Conservation (phyloP, 176 grass and related monocot species). For the Canna indica region DNA sequence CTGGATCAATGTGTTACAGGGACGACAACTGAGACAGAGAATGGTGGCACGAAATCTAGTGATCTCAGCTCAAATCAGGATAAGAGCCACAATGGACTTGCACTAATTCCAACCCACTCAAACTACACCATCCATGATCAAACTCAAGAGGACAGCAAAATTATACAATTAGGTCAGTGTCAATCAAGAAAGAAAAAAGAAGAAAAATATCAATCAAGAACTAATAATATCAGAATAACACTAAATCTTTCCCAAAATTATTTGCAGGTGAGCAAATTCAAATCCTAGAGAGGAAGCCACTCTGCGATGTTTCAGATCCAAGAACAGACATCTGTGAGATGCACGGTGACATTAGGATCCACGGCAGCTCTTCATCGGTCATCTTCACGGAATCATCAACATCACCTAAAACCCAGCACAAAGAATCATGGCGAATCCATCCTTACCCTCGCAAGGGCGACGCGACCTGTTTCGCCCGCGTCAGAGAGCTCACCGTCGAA, state of each 20-base stretch:
- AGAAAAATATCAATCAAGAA: too few relatives aligned
- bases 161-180: not conserved
- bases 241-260: not conserved
- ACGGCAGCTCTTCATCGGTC: constrained; percentile 39
- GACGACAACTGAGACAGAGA: not conserved
- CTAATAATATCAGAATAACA: not conserved
- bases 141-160: not conserved
- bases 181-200: too few relatives aligned
- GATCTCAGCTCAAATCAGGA: not conserved
- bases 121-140: not conserved
- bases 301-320: constrained; percentile 63
- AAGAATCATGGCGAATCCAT: constrained; percentile 34
- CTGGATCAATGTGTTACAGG: not conserved
- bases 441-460: constrained; percentile 39
- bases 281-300: constrained; percentile 16
- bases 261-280: constrained; percentile 1
- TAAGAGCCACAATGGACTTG: not conserved
- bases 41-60: not conserved
- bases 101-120: not conserved
- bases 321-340: constrained; percentile 58
- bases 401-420: too few relatives aligned
- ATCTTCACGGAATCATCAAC: too few relatives aligned
- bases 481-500: constrained; percentile 39
- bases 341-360: constrained; percentile 55
- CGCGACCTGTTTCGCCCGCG: constrained; percentile 32